Base-by-base conservation (phyloP, 148 eudicot species). In the Cornus suecica region DNA sequence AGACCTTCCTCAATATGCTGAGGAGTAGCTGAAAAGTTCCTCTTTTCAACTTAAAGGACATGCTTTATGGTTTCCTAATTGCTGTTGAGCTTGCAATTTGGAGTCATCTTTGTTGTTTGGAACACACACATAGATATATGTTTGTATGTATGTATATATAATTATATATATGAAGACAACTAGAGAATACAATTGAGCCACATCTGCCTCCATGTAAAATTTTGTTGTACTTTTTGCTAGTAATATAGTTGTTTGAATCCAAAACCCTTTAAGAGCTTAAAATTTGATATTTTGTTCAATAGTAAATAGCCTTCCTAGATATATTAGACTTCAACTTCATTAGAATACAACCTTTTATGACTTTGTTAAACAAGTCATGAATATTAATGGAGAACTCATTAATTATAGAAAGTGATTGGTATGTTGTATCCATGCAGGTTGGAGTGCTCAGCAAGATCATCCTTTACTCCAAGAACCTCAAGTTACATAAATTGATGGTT, bases 331-430 rank as follows among this genome's bases (percentile, higher is more conserved):
- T 48, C 8, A 48, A 9, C 2, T 22, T 51, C 1, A 16, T 58
- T 25, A 70, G 41, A 28, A 70, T 23, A 11, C 4, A 7, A n/a
- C 24, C n/a, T 25, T 23, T 62, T n/a, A 22, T 22, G 20, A 22
- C 27, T 56, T 71, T 13, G 64, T 31, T 8, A 23, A 72, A 31
- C 31, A 5, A 11, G 66, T 72, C 64, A 13, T 58, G 26, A 37
- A 14, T 8, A 72, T 72, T 23, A 31, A 60, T 58, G 66, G 52
- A 34, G 23, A 72, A 31, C 3, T 64, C 66, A 72, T 66, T 66
- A 18, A 66, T 16, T 34, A 9, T 1, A 73, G 54, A 72, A 37
- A 73, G 76, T 73, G 68, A 62, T 68, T 23, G 37, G 67, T 24
- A 62, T 24, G 58, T 23, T 63, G 67, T 24, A 62, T 24, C 68